Evolutionary conservation across 768 basidiomycete species (phyloP), one percentile per base, ranked within the genome.

Genomic region (Boletus rubescentipes): DNA sequence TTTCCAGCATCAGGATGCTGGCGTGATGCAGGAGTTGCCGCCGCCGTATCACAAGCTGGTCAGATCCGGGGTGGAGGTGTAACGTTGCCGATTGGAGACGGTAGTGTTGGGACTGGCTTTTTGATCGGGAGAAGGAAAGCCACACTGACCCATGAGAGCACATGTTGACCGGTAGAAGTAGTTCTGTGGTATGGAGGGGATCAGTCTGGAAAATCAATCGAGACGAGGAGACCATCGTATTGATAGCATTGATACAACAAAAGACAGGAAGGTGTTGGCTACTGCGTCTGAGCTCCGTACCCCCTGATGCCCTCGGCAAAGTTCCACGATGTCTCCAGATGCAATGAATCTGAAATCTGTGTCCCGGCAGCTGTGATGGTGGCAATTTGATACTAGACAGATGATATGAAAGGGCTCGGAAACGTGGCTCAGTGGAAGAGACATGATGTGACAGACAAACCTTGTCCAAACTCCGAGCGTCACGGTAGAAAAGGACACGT

Each of bases 381-480:
- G 5, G 93, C 95, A 53, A 98, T 82, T 94, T 98, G 96, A 74
- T 87, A 98, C 96, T 98, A 68, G 1, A 52, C 32, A 29, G n/a
- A 44, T 26, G 51, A 21, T 44, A 6, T 46, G 38, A 43, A 36
- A 15, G n/a, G 2, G 14, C 6, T 47, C 20, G 32, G 34, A 48
- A 48, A 18, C 21, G n/a, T 30, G 18, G 31, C n/a, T 18, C 1
- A 31, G 20, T 2, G 20, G 6, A 21, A 53, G 29, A 18, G 15
- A 42, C n/a, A n/a, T n/a, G n/a, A n/a, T n/a, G n/a, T n/a, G n/a
- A 23, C 20, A 23, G 40, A 66, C 78, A 31, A 58, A 92, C 95
- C 84, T 98, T 97, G 80, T 98, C 90, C 70, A 95, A 75, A 76
- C 91, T 93, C 61, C 96, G 80, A 7, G 96, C 96, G 63, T 99